Conservation (phyloP, 2,329 filamentous ascomycete genomes). For the Diplodia seriata region DNA sequence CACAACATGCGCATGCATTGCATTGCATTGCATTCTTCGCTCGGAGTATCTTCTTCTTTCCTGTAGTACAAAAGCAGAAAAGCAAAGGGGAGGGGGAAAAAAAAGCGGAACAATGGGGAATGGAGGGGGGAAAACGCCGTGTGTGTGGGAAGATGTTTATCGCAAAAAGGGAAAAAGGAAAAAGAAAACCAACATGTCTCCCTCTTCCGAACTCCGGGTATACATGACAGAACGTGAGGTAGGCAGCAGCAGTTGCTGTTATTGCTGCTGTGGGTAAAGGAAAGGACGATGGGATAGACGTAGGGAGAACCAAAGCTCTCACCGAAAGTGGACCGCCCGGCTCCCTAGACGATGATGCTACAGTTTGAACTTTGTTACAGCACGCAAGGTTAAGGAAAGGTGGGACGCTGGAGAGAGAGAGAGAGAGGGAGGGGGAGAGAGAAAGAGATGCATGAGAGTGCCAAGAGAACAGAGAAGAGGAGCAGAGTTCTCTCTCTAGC, state of each 20-base stretch:
- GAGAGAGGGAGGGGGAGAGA: background rate
- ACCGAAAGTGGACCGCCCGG: background rate
- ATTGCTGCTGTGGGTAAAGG: background rate
- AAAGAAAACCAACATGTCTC: background rate
- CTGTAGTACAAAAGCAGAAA: background rate
- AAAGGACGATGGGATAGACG: background rate
- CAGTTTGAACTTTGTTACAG: background rate
- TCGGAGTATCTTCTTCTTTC: no score
- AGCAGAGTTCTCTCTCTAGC: slow-evolving; percentile 55
- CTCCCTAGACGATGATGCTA: background rate
- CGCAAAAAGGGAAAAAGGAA: background rate
- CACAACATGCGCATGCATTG: no score
- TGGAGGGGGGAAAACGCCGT: background rate
- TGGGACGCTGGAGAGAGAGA: background rate
- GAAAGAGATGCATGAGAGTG: background rate
- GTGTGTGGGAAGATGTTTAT: background rate
- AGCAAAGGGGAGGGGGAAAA: no score
- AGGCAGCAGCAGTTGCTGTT: background rate
- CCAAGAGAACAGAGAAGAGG: background rate
- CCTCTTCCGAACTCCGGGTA: slow-evolving; percentile 20
- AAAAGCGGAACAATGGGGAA: background rate
- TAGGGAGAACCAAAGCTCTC: background rate
- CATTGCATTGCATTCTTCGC: no score
- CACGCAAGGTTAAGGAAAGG: background rate
- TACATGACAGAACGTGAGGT: slow-evolving; percentile 11